Evolutionary conservation across 805 yeast genomes (phyloP).

Genomic region (Candida odintsovae): DNA sequence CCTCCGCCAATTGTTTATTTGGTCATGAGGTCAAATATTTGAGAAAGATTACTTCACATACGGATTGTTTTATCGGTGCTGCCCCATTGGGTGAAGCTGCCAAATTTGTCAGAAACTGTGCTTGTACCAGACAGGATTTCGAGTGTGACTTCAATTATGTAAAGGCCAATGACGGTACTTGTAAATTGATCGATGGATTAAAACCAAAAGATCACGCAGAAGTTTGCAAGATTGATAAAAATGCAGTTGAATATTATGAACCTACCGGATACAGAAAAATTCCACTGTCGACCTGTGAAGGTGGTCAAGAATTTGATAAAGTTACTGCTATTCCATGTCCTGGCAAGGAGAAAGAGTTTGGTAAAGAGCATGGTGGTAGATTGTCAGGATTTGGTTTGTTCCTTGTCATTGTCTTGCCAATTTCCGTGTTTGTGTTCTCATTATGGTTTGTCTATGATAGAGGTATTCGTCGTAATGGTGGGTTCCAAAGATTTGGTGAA

Average conservation of each 20-base stretch:
- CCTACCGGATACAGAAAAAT: constrained; percentile 91
- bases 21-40: constrained; percentile 66
- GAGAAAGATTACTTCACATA: constrained; percentile 47
- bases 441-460: constrained; percentile 60
- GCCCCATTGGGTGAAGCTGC: constrained; percentile 54
- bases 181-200: constrained; percentile 71
- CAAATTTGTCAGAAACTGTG: constrained; percentile 58
- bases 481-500: constrained; percentile 65
- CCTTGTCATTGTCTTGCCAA: constrained; percentile 51
- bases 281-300: constrained; percentile 80
- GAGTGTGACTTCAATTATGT: constrained; percentile 91
- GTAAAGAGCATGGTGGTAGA: constrained; percentile 44
- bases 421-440: constrained; percentile 32
- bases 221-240: constrained; percentile 48
- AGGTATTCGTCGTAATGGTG: constrained; percentile 73
- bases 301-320: constrained; percentile 69
- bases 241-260: constrained; percentile 64
- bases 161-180: constrained; percentile 71
- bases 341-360: constrained; percentile 67
- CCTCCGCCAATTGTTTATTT: constrained; percentile 50
- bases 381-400: constrained; percentile 46
- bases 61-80: constrained; percentile 56
- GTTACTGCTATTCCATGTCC: constrained; percentile 76
- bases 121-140: constrained; percentile 80
- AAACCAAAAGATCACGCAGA: constrained; percentile 58